Conservation (phyloP, 306 rosid genomes). For the Sphenostylis stenocarpa region DNA sequence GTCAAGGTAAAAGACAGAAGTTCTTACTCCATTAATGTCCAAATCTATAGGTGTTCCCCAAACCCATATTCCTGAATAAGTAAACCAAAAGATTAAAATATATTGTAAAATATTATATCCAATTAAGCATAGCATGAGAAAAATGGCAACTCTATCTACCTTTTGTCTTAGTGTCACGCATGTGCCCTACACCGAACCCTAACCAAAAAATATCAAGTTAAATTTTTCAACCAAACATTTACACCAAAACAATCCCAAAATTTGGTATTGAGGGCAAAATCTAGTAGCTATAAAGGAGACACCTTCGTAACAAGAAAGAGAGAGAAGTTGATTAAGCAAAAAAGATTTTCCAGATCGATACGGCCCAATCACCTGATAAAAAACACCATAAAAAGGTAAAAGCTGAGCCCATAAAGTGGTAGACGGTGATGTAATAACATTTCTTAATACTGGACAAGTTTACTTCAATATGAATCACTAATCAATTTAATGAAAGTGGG, state of each 20-base stretch:
- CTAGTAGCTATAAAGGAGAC: constrained; percentile 25
- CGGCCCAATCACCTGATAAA: constrained; percentile 88
- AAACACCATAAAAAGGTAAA: constrained; percentile 32
- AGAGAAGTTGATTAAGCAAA: constrained; percentile 94
- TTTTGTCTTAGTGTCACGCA: constrained; percentile 95
- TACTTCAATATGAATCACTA: constrained; percentile 19
- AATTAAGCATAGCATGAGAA: constrained; percentile 34
- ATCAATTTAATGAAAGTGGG: neutral
- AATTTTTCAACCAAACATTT: constrained; percentile 30
- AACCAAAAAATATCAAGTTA: constrained; percentile 19
- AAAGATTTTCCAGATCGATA: constrained; percentile 97
- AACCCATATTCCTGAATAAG: constrained; percentile 81
- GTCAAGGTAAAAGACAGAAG: constrained; percentile 90
- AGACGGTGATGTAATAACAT: constrained; percentile 6
- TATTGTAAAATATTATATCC: constrained; percentile 1
- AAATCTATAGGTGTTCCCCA: constrained; percentile 92
- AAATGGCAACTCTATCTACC: constrained; percentile 50
- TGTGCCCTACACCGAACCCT: constrained; percentile 99
- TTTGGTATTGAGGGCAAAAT: constrained; percentile 1
- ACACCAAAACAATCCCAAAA: neutral
- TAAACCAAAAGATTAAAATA: constrained; percentile 16
- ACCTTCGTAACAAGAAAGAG: constrained; percentile 98
- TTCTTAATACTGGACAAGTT: neutral
- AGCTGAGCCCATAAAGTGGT: constrained; percentile 15
- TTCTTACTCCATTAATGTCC: constrained; percentile 79